These are phyloP conservation scores for Dendrobium officinale DNA, from an alignment of 106 monocot genomes.

Conservation along the genomic window DNA sequence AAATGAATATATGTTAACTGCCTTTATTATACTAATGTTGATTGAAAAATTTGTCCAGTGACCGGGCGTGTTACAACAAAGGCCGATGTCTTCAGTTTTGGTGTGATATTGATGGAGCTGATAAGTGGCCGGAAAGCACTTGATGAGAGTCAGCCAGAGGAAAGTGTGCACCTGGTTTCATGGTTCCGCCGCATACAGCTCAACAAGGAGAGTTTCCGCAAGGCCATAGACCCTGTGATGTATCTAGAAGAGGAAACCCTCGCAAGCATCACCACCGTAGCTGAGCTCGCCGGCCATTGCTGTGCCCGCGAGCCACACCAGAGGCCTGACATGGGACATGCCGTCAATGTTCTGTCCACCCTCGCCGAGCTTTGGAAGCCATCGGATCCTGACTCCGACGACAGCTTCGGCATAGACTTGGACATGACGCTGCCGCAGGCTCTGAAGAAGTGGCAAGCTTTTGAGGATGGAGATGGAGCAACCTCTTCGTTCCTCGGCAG, in stretches of 20 bases:
- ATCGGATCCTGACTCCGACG: conserved; percentile 38
- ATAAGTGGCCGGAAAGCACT: conserved; percentile 65
- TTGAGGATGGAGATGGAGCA: conserved; percentile 23
- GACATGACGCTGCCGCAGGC: conserved; percentile 61
- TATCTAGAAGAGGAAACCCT: conserved; percentile 43
- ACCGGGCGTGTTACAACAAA: conserved; percentile 60
- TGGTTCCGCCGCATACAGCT: conserved; percentile 64
- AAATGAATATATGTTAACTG: background rate
- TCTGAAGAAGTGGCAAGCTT: conserved; percentile 56
- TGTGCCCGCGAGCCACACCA: conserved; percentile 62
- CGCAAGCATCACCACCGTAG: conserved; percentile 34
- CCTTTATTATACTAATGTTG: background rate
- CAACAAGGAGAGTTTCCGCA: conserved; percentile 39
- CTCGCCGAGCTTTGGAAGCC: conserved; percentile 67
- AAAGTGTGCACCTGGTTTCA: conserved; percentile 58
- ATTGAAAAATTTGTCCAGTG: conserved; percentile 8
- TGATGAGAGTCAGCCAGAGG: conserved; percentile 51
- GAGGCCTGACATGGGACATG: conserved; percentile 71
- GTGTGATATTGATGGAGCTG: conserved; percentile 74
- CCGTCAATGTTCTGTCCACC: conserved; percentile 48
- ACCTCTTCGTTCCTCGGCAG: conserved; percentile 17
- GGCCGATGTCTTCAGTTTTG: conserved; percentile 68
- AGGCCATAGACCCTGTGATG: conserved; percentile 48
- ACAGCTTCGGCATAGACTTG: conserved; percentile 50
- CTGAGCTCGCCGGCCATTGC: conserved; percentile 65